A percentile compares a stretch with the other conserved stretches of the same genome.
Conservation (phyloP, 1,284 basidiomycete species). For the Heimioporus retisporus region DNA sequence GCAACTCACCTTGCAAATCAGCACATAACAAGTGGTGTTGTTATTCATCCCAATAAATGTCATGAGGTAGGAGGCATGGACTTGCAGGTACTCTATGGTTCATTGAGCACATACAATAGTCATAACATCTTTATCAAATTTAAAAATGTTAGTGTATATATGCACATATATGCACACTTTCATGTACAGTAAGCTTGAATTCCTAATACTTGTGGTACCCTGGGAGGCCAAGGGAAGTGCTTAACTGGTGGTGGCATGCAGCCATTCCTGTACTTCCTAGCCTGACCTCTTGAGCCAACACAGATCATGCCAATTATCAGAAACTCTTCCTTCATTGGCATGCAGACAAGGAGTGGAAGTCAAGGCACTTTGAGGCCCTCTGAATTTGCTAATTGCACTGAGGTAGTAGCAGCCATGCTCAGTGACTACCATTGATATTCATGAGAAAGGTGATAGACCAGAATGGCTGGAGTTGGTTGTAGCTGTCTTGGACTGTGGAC, state of each 20-base stretch:
- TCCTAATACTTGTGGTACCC: conserved; percentile 35
- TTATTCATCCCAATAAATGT: too few relatives aligned
- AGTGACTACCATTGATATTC: conserved; percentile 37
- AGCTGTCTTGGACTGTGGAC: conserved; percentile 36
- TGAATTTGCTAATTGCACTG: conserved; percentile 35
- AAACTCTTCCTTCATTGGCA: conserved; percentile 39
- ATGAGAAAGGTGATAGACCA: conserved; percentile 40
- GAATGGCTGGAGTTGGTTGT: conserved; percentile 35
- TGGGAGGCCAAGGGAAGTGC: conserved; percentile 40
- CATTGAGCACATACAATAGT: too few relatives aligned
- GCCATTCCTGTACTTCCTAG: conserved; percentile 43
- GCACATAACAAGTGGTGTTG: too few relatives aligned
- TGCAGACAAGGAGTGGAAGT: conserved; percentile 26
- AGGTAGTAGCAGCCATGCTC: conserved; percentile 39
- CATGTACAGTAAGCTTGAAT: too few relatives aligned
- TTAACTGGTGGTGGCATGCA: conserved; percentile 42
- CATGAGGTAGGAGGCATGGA: too few relatives aligned
- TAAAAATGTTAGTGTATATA: too few relatives aligned
- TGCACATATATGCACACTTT: too few relatives aligned
- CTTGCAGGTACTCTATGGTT: too few relatives aligned
- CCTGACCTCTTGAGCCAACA: conserved; percentile 42
- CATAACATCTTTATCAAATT: too few relatives aligned
- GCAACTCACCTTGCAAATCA: too few relatives aligned
- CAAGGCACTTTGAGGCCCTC: conserved; percentile 23
- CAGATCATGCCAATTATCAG: conserved; percentile 45